These are phyloP conservation scores for Paspalum notatum DNA, from an alignment of 176 grass and related monocot genomes.

Conservation along the genomic window DNA sequence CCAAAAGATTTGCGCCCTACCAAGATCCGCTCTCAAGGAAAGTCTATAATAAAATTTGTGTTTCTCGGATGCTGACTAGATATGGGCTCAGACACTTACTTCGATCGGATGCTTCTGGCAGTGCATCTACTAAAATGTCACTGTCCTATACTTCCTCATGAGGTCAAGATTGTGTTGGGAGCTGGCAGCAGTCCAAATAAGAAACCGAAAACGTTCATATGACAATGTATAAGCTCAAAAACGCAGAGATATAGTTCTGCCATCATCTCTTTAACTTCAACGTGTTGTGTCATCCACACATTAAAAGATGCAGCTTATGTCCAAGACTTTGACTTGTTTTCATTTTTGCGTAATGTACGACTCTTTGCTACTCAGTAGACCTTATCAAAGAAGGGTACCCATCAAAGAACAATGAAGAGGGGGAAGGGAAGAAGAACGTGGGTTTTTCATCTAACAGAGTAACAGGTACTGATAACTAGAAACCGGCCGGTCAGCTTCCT, in stretches of 20 bases:
- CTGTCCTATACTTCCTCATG: constrained; percentile 3
- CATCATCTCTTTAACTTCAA: too few relatives aligned
- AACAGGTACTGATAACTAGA: background rate
- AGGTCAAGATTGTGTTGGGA: background rate
- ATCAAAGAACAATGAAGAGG: background rate
- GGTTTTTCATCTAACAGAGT: background rate
- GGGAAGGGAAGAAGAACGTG: background rate
- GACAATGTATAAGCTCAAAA: background rate
- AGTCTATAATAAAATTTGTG: constrained; percentile 16
- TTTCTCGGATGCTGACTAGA: constrained; percentile 21
- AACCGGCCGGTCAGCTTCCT: background rate
- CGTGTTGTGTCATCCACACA: background rate
- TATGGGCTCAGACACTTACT: constrained; percentile 30
- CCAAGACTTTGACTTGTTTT: background rate
- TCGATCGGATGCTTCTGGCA: constrained; percentile 30
- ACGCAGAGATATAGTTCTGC: background rate
- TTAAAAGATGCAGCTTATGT: background rate
- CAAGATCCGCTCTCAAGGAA: background rate
- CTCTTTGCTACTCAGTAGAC: background rate
- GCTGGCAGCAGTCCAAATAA: background rate
- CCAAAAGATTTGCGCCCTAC: background rate
- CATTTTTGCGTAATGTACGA: constrained; percentile 2
- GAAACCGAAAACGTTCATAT: background rate
- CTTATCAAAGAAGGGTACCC: constrained; percentile 1
- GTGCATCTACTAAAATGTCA: constrained; percentile 15